These are phyloP conservation scores for Phytophthora constricta DNA, from an alignment of 352 stramenopile genomes.

Conservation along the genomic window DNA sequence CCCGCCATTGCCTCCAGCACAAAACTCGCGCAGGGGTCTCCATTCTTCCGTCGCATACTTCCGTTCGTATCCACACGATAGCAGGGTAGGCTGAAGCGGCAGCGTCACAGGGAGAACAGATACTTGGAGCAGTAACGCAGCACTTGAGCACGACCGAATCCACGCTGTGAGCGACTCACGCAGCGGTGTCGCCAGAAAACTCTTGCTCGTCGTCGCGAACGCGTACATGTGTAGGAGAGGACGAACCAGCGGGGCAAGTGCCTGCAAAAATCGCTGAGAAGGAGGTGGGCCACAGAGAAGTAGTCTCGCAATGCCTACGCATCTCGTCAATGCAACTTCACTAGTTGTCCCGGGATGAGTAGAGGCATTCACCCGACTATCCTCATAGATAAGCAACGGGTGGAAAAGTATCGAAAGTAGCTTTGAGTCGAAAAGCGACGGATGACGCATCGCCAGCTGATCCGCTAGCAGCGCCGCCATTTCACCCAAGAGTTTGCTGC, in stretches of 20 bases:
- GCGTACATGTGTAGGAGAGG: conserved; percentile 76
- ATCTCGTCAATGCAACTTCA: conserved; percentile 62
- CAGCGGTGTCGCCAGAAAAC: conserved; percentile 44
- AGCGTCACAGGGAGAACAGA: conserved; percentile 57
- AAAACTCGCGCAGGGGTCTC: conserved; percentile 59
- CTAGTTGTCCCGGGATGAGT: conserved; percentile 13
- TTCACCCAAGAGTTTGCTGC: conserved; percentile 78
- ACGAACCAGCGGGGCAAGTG: conserved; percentile 55
- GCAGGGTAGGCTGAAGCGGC: conserved; percentile 39
- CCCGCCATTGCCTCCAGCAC: conserved; percentile 64
- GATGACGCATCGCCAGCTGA: conserved; percentile 56
- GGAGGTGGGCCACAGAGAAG: conserved; percentile 75
- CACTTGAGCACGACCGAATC: conserved; percentile 54
- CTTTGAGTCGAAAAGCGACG: conserved; percentile 51
- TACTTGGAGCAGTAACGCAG: conserved; percentile 58
- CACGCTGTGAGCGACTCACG: conserved; percentile 36
- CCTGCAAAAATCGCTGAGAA: conserved; percentile 55
- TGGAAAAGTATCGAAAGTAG: conserved; percentile 64
- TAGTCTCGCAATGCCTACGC: conserved; percentile 56
- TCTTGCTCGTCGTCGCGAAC: conserved; percentile 75
- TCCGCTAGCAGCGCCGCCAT: conserved; percentile 70
- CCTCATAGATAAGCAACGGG: conserved; percentile 73
- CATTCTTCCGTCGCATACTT: conserved; percentile 34
- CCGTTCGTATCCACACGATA: conserved; percentile 39
- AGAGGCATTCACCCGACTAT: conserved; percentile 20